Evolutionary conservation across 2,329 filamentous ascomycete species (phyloP), one percentile per base, ranked within the genome.

Genomic region (Neofusicoccum sp.): DNA sequence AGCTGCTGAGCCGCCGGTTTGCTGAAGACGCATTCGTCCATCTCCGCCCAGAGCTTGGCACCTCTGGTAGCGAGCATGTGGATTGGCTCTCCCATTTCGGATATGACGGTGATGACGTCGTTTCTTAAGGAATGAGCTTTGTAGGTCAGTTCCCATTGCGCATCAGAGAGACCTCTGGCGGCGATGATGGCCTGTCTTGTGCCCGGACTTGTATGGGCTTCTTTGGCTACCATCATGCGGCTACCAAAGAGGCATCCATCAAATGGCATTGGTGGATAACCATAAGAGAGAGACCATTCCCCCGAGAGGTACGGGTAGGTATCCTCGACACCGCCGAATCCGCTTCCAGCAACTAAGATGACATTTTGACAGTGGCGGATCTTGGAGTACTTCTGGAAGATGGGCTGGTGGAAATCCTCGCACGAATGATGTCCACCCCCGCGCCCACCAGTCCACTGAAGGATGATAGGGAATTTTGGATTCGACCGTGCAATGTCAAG

Each of bases 31-130:
- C 93, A 96, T 74, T 93, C 85, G 71, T 97, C 93, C 90, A 97
- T 93, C 78, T 97, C 93, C 45, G 91, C 88, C 93, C 93, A 97
- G 80, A 97, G 93, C 59, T 84, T 82, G 45, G 96, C 91, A 81
- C 93, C 93, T 62, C 93, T 88, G 43, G 92, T 97, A 28, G 93
- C 93, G 63, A 97, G 85, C 80, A 96, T 96, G 81, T 97, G 93
- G 63, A 97, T 97, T 9, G 93, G 93, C 80, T 97, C 92, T 43
- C 93, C 93, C 93, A 97, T 97, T 78, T 97, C 93, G 0, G 93
- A 97, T 64, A 90, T 85, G 53, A 97, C 92, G 16, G 93, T 96
- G 68, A 97, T 90, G 63, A 97, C 86, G 72, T 93, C 92, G 8
- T 16, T 36, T 12, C 36, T 31, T 30, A 16, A 34, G 30, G 30